Evolutionary conservation across 2,329 filamentous ascomycete species (phyloP).

Genomic region (Ophiostoma triangulosporum): DNA sequence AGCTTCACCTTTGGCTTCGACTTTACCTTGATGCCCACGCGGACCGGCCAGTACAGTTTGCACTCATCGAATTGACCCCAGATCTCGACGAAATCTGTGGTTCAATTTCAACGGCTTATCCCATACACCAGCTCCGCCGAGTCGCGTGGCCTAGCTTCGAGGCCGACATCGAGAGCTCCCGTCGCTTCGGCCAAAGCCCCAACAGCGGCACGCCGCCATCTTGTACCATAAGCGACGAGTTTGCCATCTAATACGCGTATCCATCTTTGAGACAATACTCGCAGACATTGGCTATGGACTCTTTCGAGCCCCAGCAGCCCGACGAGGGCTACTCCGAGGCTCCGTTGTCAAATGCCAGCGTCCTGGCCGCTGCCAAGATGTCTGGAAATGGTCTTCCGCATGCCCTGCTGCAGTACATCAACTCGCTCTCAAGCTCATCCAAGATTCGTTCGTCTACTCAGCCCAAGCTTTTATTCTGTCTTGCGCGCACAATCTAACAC

Average conservation of each 20-base stretch:
- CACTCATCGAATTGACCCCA: no score
- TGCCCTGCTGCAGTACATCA: constrained; percentile 26
- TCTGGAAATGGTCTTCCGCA: neutral
- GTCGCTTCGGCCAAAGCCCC: no score
- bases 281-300: constrained; percentile 7
- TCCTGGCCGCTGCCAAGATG: constrained; percentile 14
- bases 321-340: constrained; percentile 87
- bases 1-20: no score
- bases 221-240: no score
- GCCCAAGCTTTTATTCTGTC: neutral
- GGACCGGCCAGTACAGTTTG: no score
- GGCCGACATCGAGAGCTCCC: no score
- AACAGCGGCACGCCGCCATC: no score
- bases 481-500: neutral
- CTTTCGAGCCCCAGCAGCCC: constrained; percentile 34
- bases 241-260: neutral
- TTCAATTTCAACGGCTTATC: no score
- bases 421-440: constrained; percentile 26
- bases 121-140: no score
- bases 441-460: constrained; percentile 8
- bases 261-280: neutral
- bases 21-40: no score
- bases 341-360: constrained; percentile 30
- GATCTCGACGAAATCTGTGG: no score
- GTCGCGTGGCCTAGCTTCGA: no score